Conservation (phyloP, 176 grass and related monocot genomes). For the Guadua angustifolia region DNA sequence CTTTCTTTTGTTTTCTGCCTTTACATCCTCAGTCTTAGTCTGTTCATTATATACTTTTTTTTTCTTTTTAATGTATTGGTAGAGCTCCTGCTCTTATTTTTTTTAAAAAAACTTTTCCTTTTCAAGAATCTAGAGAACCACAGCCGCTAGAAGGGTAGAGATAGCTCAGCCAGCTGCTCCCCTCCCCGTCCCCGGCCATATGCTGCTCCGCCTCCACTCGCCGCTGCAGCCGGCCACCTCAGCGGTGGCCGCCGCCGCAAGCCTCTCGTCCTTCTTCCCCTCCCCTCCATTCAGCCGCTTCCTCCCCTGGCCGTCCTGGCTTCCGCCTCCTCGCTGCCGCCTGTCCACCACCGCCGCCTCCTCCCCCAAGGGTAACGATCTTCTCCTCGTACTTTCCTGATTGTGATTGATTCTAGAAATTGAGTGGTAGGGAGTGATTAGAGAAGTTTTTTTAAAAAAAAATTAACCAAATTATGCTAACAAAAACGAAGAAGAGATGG, state of each 20-base stretch:
- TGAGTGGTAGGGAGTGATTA: too few species aligned
- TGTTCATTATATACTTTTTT: too few species aligned
- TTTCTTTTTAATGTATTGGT: too few species aligned
- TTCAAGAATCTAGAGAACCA: conserved; percentile 8
- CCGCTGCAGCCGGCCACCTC: conserved; percentile 37
- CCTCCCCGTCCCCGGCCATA: neutral
- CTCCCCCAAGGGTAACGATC: conserved; percentile 39
- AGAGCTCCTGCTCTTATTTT: too few species aligned
- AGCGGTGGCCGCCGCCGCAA: conserved; percentile 19
- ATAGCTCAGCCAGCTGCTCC: neutral
- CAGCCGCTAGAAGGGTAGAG: conserved; percentile 6
- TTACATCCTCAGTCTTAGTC: too few species aligned
- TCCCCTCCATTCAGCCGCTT: neutral
- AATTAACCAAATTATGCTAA: neutral
- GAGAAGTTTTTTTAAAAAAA: too few species aligned
- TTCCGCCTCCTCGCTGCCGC: neutral
- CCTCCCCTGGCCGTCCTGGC: conserved; percentile 26
- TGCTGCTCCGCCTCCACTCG: conserved; percentile 70
- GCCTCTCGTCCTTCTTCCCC: conserved; percentile 36
- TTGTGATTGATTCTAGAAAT: neutral
- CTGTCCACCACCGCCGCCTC: conserved; percentile 23
- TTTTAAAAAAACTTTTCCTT: neutral
- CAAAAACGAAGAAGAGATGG: neutral
- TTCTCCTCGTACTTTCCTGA: neutral
- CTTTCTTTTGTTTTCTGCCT: too few species aligned